These are phyloP conservation scores for Massarina eburnea DNA, from an alignment of 2,329 filamentous ascomycete genomes.

Conservation along the genomic window DNA sequence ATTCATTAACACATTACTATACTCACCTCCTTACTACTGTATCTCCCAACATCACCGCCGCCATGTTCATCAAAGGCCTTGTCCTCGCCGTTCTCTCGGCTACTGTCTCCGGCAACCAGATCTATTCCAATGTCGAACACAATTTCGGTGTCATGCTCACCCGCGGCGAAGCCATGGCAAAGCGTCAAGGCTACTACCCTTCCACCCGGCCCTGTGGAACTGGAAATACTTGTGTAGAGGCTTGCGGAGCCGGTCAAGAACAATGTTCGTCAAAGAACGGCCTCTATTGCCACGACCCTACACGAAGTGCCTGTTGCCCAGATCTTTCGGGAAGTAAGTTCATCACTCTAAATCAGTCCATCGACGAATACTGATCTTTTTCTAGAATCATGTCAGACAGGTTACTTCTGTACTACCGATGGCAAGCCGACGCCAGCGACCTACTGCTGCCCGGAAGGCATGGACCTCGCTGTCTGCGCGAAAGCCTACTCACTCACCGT, in stretches of 20 bases:
- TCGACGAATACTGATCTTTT: slow-evolving; percentile 7
- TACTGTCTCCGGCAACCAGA: slow-evolving; percentile 19
- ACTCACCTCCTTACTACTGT: background rate
- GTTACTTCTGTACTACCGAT: slow-evolving; percentile 66
- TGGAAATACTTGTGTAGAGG: slow-evolving; percentile 57
- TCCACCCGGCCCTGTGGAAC: slow-evolving; percentile 52
- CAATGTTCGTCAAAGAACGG: slow-evolving; percentile 55
- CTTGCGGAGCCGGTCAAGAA: slow-evolving; percentile 55
- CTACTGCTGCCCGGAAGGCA: slow-evolving; percentile 62
- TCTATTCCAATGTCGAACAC: slow-evolving; percentile 39
- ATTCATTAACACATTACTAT: background rate
- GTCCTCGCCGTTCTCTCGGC: slow-evolving; percentile 23
- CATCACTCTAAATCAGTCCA: background rate
- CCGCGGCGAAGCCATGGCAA: slow-evolving; percentile 30
- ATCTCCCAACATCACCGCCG: slow-evolving; percentile 10
- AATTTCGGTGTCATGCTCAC: slow-evolving; percentile 45
- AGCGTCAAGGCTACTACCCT: slow-evolving; percentile 49
- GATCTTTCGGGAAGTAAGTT: slow-evolving; percentile 59
- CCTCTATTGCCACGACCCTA: slow-evolving; percentile 61
- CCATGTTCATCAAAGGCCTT: slow-evolving; percentile 31
- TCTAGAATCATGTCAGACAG: slow-evolving; percentile 61
- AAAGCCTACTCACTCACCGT: slow-evolving; percentile 53
- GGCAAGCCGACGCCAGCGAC: slow-evolving; percentile 46
- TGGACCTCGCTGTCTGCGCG: slow-evolving; percentile 59
- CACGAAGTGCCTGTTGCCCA: slow-evolving; percentile 57